Percentiles rank a stretch among this genome's conserved stretches.
Evolutionary conservation across 78 protist genomes (phyloP).

Genomic region (Tieghemostelium lacteum): DNA sequence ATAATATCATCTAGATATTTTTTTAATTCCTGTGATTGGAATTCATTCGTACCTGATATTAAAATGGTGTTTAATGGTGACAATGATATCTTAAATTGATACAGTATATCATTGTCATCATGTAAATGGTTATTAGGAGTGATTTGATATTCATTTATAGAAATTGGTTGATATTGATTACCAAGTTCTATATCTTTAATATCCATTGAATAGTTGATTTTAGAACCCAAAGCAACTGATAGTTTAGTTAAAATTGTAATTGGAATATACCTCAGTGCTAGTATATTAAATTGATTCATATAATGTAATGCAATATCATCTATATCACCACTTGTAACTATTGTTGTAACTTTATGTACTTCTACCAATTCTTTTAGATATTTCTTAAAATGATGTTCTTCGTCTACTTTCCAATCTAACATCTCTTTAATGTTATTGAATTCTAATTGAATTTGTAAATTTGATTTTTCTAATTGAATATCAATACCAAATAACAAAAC

Average conservation of each 20-base stretch:
- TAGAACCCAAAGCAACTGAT: no score
- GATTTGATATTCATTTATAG: not conserved
- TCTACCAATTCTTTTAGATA: not conserved
- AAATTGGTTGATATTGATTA: not conserved
- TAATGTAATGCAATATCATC: slow-evolving; percentile 30
- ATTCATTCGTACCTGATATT: not conserved
- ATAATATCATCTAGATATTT: not conserved
- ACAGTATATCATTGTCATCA: not conserved
- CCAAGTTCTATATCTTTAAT: not conserved
- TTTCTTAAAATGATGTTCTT: slow-evolving; percentile 18
- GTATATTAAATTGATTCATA: not conserved
- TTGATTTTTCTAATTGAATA: slow-evolving; percentile 1
- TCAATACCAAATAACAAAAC: slow-evolving; percentile 4
- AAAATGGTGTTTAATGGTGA: not conserved
- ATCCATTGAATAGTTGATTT: not conserved
- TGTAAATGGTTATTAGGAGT: not conserved
- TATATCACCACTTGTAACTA: slow-evolving; percentile 14
- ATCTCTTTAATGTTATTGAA: not conserved
- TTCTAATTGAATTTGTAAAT: slow-evolving; percentile 10
- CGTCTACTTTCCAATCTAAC: slow-evolving; percentile 21
- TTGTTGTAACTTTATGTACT: not conserved
- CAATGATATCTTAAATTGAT: not conserved
- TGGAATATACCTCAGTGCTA: not conserved
- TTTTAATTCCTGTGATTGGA: not conserved
- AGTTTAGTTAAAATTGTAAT: not conserved